phyloP scores from a whole-genome alignment of 2,329 filamentous ascomycete species.

The Plectosphaerella plurivora region DNA sequence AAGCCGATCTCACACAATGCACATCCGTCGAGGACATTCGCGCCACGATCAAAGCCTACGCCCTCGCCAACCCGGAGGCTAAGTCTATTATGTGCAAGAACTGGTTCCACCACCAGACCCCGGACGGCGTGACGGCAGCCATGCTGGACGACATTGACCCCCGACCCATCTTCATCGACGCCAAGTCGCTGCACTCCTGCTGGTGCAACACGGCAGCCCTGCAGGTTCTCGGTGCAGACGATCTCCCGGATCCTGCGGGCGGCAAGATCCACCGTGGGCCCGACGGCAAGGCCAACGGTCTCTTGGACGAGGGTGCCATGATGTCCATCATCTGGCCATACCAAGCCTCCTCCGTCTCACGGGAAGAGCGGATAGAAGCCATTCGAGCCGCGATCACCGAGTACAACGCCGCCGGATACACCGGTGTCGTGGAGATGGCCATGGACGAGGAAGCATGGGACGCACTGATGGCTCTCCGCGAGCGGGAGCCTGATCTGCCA shows the following conservation, averaged over 20 bases:
- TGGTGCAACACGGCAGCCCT: slow-evolving; percentile 52
- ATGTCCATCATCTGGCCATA: slow-evolving; percentile 52
- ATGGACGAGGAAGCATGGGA: slow-evolving; percentile 57
- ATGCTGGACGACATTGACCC: slow-evolving; percentile 39
- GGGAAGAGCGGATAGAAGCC: slow-evolving; percentile 42
- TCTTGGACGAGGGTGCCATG: slow-evolving; percentile 48
- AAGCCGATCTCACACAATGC: slow-evolving; percentile 30
- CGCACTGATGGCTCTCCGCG: slow-evolving; percentile 38
- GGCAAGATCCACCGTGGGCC: slow-evolving; percentile 47
- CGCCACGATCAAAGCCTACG: slow-evolving; percentile 25
- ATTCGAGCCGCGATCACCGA: slow-evolving; percentile 43
- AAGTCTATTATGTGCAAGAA: slow-evolving; percentile 32
- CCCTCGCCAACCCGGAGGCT: slow-evolving; percentile 25
- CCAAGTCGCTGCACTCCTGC: slow-evolving; percentile 51
- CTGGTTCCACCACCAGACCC: slow-evolving; percentile 40
- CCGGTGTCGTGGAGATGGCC: slow-evolving; percentile 55
- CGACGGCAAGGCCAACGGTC: slow-evolving; percentile 41
- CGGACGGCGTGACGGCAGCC: slow-evolving; percentile 28
- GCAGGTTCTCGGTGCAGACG: slow-evolving; percentile 40
- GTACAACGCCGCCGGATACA: slow-evolving; percentile 49
- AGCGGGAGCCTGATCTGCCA: slow-evolving; percentile 27
- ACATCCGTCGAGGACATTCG: slow-evolving; percentile 31
- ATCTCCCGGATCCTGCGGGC: slow-evolving; percentile 41
- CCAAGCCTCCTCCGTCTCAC: slow-evolving; percentile 39
- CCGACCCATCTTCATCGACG: slow-evolving; percentile 52